These are phyloP conservation scores for Macrolepiota albuminosa DNA, from an alignment of 768 basidiomycete species.

Conservation along the genomic window DNA sequence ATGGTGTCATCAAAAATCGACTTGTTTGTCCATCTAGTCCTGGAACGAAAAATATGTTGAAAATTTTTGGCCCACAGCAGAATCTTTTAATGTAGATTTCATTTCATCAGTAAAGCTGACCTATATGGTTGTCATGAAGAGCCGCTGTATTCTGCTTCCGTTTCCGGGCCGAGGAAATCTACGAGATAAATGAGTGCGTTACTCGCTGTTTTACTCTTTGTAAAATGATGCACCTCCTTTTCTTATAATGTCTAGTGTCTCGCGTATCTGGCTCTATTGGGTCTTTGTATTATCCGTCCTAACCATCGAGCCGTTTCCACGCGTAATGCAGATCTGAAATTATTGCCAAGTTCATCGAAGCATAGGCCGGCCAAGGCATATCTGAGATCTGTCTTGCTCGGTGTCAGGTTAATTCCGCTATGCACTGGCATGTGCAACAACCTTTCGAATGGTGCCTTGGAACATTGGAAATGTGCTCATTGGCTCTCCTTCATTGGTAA, in stretches of 20 bases:
- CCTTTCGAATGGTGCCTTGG: not conserved
- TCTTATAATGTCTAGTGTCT: not conserved
- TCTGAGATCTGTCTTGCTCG: slow-evolving; percentile 14
- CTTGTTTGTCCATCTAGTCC: not conserved
- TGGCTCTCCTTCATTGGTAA: not conserved
- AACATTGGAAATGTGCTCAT: not conserved
- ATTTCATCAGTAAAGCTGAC: not conserved
- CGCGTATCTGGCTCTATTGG: not conserved
- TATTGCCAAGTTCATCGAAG: slow-evolving; percentile 4
- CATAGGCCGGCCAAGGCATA: not conserved
- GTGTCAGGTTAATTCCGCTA: slow-evolving; percentile 11
- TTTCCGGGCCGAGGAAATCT: not conserved
- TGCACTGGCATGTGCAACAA: slow-evolving; percentile 7
- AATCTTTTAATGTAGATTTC: not conserved
- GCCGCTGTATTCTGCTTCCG: not conserved
- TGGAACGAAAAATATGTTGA: not conserved
- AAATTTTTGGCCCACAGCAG: not conserved
- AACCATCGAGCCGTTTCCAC: not conserved
- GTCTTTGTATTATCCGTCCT: not conserved
- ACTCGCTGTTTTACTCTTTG: not conserved
- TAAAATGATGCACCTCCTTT: not conserved
- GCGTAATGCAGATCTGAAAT: not conserved
- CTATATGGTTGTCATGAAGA: not conserved
- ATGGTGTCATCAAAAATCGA: not conserved
- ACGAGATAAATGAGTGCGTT: not conserved